These are phyloP conservation scores for Penicillium polonicum DNA, from an alignment of 2,329 filamentous ascomycete genomes.

Conservation along the genomic window DNA sequence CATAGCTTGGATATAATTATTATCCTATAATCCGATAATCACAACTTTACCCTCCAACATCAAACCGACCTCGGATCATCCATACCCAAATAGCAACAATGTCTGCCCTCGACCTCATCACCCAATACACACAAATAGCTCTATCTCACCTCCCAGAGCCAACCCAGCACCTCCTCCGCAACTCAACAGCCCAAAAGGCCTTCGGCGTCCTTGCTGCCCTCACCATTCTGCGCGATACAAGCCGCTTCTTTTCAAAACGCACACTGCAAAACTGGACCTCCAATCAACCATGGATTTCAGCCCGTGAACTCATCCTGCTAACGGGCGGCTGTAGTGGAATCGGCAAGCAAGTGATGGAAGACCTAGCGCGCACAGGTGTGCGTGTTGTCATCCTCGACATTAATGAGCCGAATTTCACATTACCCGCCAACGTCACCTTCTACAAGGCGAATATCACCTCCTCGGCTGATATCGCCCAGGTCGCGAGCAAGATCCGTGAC, in stretches of 20 bases:
- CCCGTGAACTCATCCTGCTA: constrained; percentile 36
- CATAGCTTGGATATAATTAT: background rate
- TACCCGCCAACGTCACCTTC: constrained; percentile 38
- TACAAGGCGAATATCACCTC: constrained; percentile 42
- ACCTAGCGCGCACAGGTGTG: constrained; percentile 30
- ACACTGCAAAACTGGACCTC: constrained; percentile 33
- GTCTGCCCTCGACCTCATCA: constrained; percentile 21
- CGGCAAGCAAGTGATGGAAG: constrained; percentile 38
- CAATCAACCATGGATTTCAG: constrained; percentile 25
- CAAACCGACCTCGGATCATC: background rate
- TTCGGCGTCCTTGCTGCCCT: constrained; percentile 25
- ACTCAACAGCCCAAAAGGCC: constrained; percentile 31
- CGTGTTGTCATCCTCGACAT: constrained; percentile 41
- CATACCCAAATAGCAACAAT: background rate
- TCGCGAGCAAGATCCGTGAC: constrained; percentile 40
- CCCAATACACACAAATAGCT: constrained; percentile 27
- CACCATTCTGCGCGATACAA: constrained; percentile 28
- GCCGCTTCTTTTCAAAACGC: constrained; percentile 31
- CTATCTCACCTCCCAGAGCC: constrained; percentile 29
- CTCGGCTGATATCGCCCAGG: constrained; percentile 30
- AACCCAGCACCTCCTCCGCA: constrained; percentile 27
- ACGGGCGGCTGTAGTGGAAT: constrained; percentile 42
- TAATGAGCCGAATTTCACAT: constrained; percentile 31
- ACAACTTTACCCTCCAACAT: background rate
- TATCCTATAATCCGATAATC: background rate